These are phyloP conservation scores for Mucor piriformis DNA, from an alignment of 371 early-diverging fungal species.

Conservation along the genomic window DNA sequence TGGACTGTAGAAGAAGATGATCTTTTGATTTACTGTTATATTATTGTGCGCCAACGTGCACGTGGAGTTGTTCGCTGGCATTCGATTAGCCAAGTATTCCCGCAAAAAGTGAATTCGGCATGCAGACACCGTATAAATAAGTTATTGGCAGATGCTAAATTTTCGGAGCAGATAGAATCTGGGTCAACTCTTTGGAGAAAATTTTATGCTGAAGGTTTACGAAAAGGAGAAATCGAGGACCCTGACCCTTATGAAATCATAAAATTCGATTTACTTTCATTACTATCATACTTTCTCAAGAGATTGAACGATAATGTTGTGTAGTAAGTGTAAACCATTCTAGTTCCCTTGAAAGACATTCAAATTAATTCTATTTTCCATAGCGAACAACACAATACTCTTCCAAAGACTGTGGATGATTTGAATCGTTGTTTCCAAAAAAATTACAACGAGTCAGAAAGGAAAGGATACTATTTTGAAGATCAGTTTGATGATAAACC, in stretches of 20 bases:
- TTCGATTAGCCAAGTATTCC: constrained; percentile 24
- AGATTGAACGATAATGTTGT: background rate
- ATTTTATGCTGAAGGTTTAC: constrained; percentile 40
- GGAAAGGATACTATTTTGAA: constrained; percentile 9
- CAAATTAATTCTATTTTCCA: too few species aligned
- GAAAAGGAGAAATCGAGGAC: constrained; percentile 34
- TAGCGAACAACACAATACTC: background rate
- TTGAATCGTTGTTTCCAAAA: too few species aligned
- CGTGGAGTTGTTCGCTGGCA: constrained; percentile 39
- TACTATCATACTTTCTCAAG: constrained; percentile 44
- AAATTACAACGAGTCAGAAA: too few species aligned
- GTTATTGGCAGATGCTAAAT: constrained; percentile 25
- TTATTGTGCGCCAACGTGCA: constrained; percentile 29
- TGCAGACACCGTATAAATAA: constrained; percentile 45
- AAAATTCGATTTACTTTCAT: constrained; percentile 34
- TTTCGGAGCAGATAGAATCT: constrained; percentile 27
- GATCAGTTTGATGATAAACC: constrained; percentile 25
- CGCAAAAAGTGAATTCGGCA: constrained; percentile 20
- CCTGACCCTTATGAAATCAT: constrained; percentile 20
- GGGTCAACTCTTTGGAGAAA: constrained; percentile 39
- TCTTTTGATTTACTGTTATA: constrained; percentile 41
- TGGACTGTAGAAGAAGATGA: constrained; percentile 60
- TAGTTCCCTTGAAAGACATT: background rate
- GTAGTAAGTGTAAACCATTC: background rate
- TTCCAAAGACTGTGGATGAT: background rate